Base-by-base conservation (phyloP, 2,329 filamentous ascomycete genomes). In the Colletotrichum chrysophilum region DNA sequence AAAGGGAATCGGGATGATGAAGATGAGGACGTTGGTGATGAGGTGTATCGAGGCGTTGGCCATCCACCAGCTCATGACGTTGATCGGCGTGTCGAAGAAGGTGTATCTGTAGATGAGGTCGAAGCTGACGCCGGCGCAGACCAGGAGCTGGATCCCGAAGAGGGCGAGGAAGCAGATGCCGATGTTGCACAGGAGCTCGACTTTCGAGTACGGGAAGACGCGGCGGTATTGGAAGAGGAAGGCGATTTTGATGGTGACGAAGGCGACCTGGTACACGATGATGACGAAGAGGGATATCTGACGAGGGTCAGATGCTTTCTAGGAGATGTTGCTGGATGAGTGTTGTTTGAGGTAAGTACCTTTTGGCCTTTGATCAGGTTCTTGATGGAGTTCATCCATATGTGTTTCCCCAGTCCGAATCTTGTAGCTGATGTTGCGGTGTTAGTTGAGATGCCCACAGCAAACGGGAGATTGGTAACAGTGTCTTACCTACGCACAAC, bases 201-300 rank as follows among this genome's bases (percentile, higher is more conserved):
- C 64, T 6, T 14, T 58, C 1, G 68, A 74, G 2, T 75, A 34
- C 4, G 74, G 74, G 38, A 81, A 82, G 9, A 84, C 78, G 28
- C 84, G 82, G 55, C 83, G 82, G 78, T 85, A 86, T 75, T 85
- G 84, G 8, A 84, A 76, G 30, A 85, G 78, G 52, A 86, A 83
- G 5, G 83, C 80, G 58, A 82, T 79, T 70, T 86, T 86, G 69
- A 83, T 79, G 34, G 79, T 72, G 43, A 79, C 36, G 9, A 85
- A 79, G 58, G 80, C 77, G 21, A 78, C 55, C 21, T 81, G 81
- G 78, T 85, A 85, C 7, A 81, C 64, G 18, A 84, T 68, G 34
- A 84, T 79, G 16, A 79, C 76, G 28, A 82, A 65, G 70, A 80
- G 32, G 3, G 34, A 36, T 4, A 84, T 64, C 84, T 80, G 14